Evolutionary conservation across 352 stramenopile genomes (phyloP).

Genomic region (Phytophthora kernoviae): DNA sequence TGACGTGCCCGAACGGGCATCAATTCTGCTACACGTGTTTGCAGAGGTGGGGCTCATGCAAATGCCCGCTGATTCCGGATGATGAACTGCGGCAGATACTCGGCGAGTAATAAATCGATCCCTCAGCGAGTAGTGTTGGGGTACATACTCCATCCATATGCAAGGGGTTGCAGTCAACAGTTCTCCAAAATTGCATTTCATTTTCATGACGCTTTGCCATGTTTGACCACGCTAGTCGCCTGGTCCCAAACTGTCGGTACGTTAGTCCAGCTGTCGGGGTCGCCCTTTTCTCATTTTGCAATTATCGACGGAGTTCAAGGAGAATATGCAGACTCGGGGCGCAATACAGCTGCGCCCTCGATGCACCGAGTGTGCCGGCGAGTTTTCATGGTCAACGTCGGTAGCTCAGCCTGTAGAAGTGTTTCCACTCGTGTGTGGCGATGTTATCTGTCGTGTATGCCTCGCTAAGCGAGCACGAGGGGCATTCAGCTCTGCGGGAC

Average conservation of each 20-base stretch:
- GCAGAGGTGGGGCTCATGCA: constrained; percentile 50
- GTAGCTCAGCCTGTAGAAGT: constrained; percentile 15
- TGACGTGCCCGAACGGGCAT: constrained; percentile 72
- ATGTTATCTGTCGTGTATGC: constrained; percentile 42
- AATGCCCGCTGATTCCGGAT: constrained; percentile 65
- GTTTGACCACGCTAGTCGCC: no score
- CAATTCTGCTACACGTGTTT: constrained; percentile 84
- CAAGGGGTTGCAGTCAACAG: background rate
- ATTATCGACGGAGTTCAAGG: constrained; percentile 5
- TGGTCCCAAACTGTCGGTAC: constrained; percentile 4
- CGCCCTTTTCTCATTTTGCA: constrained; percentile 5
- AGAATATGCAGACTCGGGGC: constrained; percentile 3
- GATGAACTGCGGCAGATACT: constrained; percentile 57
- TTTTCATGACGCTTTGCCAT: background rate
- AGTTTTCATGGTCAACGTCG: constrained; percentile 14
- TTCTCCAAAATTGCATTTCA: constrained; percentile 4
- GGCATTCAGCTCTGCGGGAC: constrained; percentile 20
- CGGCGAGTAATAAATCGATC: constrained; percentile 37
- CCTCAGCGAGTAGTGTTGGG: background rate
- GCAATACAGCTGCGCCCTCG: background rate
- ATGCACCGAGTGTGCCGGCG: constrained; percentile 14
- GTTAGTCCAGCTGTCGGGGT: no score
- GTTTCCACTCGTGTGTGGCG: constrained; percentile 46
- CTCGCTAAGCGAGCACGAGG: constrained; percentile 18
- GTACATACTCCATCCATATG: background rate